phyloP scores from a whole-genome alignment of 208 protist species.

The Blastocrithidia nonstop region DNA sequence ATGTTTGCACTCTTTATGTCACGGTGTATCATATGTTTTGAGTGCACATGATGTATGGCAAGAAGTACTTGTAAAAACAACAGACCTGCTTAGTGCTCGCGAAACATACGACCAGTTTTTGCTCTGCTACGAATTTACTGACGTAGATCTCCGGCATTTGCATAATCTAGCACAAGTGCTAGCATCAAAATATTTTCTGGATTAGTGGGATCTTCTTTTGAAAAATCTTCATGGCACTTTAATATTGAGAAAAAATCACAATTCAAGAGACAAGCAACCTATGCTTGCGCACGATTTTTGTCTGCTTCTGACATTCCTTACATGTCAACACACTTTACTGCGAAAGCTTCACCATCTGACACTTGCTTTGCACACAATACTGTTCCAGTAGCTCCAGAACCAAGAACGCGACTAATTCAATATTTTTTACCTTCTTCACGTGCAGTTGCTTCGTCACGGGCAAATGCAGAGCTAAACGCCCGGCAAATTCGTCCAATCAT shows the following conservation, averaged over 20 bases:
- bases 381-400: constrained; percentile 40
- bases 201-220: constrained; percentile 27
- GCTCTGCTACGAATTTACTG: constrained; percentile 53
- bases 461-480: constrained; percentile 41
- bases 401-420: constrained; percentile 62
- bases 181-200: constrained; percentile 43
- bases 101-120: constrained; percentile 17
- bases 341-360: constrained; percentile 34
- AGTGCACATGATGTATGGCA: constrained; percentile 74
- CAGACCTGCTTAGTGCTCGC: constrained; percentile 51
- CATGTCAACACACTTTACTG: constrained; percentile 58
- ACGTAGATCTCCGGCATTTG: constrained; percentile 69
- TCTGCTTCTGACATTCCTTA: constrained; percentile 60
- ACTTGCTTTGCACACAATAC: constrained; percentile 42
- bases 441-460: constrained; percentile 52
- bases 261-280: constrained; percentile 52
- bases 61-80: constrained; percentile 62
- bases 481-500: constrained; percentile 62
- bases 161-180: constrained; percentile 68
- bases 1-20: too few species aligned
- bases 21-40: constrained; percentile 67
- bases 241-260: constrained; percentile 74
- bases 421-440: constrained; percentile 42
- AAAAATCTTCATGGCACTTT: constrained; percentile 60
- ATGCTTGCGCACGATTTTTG: constrained; percentile 41